Conservation (phyloP, 1,284 basidiomycete species). For the Puccinia horiana region DNA sequence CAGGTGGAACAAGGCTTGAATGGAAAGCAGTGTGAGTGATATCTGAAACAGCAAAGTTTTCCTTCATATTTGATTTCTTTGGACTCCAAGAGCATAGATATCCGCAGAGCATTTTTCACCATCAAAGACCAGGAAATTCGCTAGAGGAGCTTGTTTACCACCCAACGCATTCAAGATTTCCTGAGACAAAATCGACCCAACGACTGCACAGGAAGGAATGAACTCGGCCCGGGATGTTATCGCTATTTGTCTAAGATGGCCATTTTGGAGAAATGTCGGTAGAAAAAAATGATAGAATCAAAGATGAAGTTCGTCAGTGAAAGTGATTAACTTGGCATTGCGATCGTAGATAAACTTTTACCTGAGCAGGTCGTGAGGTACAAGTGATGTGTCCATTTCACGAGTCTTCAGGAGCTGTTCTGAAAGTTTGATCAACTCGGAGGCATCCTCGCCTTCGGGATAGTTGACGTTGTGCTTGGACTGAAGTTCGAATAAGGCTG, state of each 20-base stretch:
- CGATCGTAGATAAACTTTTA: background rate
- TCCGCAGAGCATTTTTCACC: conserved; percentile 56
- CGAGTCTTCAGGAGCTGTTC: conserved; percentile 19
- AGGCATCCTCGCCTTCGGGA: conserved; percentile 9
- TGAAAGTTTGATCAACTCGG: conserved; percentile 26
- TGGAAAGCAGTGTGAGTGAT: background rate
- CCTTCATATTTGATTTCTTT: conserved; percentile 14
- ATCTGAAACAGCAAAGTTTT: background rate
- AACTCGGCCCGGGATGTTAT: conserved; percentile 79
- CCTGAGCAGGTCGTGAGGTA: conserved; percentile 9
- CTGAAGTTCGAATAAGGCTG: conserved; percentile 76
- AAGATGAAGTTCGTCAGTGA: background rate
- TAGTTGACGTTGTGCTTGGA: background rate
- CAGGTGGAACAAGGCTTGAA: background rate
- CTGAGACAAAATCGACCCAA: conserved; percentile 91
- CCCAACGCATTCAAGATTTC: conserved; percentile 89
- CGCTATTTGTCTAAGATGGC: conserved; percentile 64
- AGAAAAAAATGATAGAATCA: background rate
- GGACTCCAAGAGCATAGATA: conserved; percentile 43
- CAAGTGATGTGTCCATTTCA: background rate
- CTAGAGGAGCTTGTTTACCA: conserved; percentile 83
- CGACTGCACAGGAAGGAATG: conserved; percentile 82
- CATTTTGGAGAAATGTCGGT: background rate
- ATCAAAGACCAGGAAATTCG: conserved; percentile 88
- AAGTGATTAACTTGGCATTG: background rate